These are phyloP conservation scores for Mikania micrantha DNA, from an alignment of 129 eudicot species.

Conservation along the genomic window DNA sequence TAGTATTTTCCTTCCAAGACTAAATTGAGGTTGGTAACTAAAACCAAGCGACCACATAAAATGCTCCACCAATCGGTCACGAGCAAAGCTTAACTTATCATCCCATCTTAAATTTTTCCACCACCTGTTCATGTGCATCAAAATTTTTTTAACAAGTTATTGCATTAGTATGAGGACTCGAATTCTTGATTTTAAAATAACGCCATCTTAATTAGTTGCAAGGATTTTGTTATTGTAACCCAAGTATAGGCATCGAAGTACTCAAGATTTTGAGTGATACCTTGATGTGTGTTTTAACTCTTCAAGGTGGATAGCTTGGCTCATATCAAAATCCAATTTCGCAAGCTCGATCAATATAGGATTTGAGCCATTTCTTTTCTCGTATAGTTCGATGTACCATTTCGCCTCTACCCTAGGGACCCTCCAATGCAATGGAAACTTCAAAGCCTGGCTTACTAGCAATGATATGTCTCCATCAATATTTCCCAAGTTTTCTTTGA, in stretches of 20 bases:
- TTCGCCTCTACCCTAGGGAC: constrained; percentile 2
- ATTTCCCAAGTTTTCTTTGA: not conserved
- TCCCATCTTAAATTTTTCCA: constrained; percentile 7
- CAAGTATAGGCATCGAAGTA: too few species aligned
- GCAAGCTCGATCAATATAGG: not conserved
- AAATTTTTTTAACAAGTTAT: too few species aligned
- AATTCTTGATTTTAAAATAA: too few species aligned
- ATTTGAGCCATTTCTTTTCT: not conserved
- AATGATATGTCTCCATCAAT: not conserved
- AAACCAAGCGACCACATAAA: constrained; percentile 14
- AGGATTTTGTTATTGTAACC: too few species aligned
- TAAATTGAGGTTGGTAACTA: not conserved
- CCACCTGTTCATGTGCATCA: not conserved
- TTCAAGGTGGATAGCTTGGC: constrained; percentile 1
- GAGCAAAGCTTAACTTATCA: not conserved
- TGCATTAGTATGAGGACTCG: too few species aligned
- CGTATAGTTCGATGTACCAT: constrained; percentile 7
- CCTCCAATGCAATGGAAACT: constrained; percentile 11
- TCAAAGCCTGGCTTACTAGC: constrained; percentile 4
- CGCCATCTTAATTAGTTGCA: too few species aligned
- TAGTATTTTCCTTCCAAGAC: not conserved
- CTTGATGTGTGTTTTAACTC: constrained; percentile 1
- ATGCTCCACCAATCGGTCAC: constrained; percentile 5
- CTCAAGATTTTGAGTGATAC: not conserved
- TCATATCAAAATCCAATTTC: constrained; percentile 7